Evolutionary conservation across 2,329 filamentous ascomycete species (phyloP), one percentile per base, ranked within the genome.

Genomic region (Cordyceps farinosa): DNA sequence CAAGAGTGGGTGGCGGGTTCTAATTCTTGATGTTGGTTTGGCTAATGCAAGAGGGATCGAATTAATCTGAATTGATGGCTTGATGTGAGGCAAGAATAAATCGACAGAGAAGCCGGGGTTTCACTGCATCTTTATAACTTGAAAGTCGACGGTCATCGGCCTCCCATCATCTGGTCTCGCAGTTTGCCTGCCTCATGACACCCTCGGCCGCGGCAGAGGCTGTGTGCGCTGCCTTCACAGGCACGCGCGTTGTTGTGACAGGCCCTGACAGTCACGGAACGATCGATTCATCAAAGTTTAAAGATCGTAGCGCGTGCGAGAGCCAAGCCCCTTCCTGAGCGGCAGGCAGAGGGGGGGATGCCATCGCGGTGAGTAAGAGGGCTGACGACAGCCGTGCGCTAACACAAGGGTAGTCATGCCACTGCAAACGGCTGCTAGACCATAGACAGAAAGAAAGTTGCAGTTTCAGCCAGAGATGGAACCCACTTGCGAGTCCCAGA

Each of bases 121-220:
- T 32, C 57, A 52, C 27, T 5, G 11, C 17, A 17, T 60, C 57
- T 60, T 60, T 60, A 60, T 60, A 60, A 60, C 17, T 30, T 27
- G 17, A 17, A 59, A 51, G 5, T 34, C 36, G 22, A 44, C 57
- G 57, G 57, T 38, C 29, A 5, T 60, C 57, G 57, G 57, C 47
- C 36, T 52, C 57, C 29, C n/a, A 36, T 34, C n/a, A 30, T 17
- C 34, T 22, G 45, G 27, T 27, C 22, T 50, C 15, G 15, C 8
- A 13, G 44, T 17, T 34, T 58, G 55, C 42, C 57, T 44, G 47
- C 27, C 36, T 27, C 11, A 7, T 8, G 38, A 51, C 44, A 52
- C 27, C 47, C 38, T 51, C 56, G 45, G 56, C 22, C 17, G 15
- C 40, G 15, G 27, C 32, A 17, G 7, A 9, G 15, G 40, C 13